These are phyloP conservation scores for Aspergillus ochraceoroseus DNA, from an alignment of 2,329 filamentous ascomycete species.

Conservation along the genomic window DNA sequence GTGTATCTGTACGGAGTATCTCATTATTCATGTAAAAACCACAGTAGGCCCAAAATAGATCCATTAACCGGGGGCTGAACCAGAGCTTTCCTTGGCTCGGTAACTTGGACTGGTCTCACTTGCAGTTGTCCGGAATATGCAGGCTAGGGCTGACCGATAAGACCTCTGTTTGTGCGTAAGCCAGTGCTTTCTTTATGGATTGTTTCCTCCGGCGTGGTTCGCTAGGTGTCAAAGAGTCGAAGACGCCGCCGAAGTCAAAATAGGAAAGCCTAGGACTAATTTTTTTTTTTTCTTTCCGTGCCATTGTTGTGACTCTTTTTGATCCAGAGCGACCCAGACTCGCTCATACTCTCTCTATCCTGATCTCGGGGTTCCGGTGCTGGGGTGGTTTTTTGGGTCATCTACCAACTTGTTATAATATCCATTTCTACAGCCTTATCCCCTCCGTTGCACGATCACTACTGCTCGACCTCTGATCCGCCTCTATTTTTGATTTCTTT, in stretches of 20 bases:
- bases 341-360: too few relatives aligned
- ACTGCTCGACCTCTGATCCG: too few relatives aligned
- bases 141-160: slow-evolving; percentile 8
- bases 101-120: neutral
- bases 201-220: neutral
- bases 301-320: too few relatives aligned
- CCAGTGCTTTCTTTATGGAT: neutral
- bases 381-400: too few relatives aligned
- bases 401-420: neutral
- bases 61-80: slow-evolving; percentile 5
- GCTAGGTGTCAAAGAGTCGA: neutral
- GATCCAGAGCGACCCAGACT: neutral
- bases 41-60: slow-evolving; percentile 3
- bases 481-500: neutral
- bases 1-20: neutral
- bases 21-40: too few relatives aligned
- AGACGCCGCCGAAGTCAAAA: slow-evolving; percentile 3
- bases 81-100: slow-evolving; percentile 11
- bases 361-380: too few relatives aligned
- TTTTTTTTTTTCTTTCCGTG: too few relatives aligned
- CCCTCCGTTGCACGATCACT: too few relatives aligned
- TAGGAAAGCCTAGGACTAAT: too few relatives aligned
- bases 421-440: slow-evolving; percentile 2
- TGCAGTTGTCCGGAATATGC: neutral
- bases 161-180: neutral